phyloP scores from a whole-genome alignment of 768 basidiomycete genomes.

The Phylloporus rhodoxanthus region DNA sequence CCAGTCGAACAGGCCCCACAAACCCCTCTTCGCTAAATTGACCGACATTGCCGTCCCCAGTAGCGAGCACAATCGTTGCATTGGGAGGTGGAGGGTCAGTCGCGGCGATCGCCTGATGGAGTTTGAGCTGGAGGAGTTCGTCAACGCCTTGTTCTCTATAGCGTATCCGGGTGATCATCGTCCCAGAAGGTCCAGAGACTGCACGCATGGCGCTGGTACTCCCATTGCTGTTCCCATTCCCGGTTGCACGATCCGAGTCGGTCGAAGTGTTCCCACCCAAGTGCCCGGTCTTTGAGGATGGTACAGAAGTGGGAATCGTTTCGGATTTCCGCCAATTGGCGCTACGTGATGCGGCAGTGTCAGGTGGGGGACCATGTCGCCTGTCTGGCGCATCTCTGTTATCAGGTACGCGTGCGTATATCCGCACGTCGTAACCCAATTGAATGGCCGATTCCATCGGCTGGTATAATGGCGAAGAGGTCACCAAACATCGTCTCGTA shows the following conservation, averaged over 20 bases:
- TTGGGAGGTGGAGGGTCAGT: slow-evolving; percentile 58
- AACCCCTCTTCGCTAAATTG: slow-evolving; percentile 95
- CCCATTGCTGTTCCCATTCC: not conserved
- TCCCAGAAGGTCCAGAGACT: slow-evolving; percentile 14
- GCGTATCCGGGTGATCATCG: slow-evolving; percentile 39
- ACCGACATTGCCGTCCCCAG: slow-evolving; percentile 88
- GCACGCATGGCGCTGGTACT: slow-evolving; percentile 9
- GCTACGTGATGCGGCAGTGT: slow-evolving; percentile 11
- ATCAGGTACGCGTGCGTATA: slow-evolving; percentile 69
- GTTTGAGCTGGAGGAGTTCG: slow-evolving; percentile 87
- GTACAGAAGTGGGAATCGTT: not conserved
- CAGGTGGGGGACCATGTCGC: slow-evolving; percentile 12
- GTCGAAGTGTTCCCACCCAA: slow-evolving; percentile 21
- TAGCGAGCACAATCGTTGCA: slow-evolving; percentile 84
- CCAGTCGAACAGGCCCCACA: slow-evolving; percentile 78
- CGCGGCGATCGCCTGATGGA: slow-evolving; percentile 78
- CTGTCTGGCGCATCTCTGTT: slow-evolving; percentile 58
- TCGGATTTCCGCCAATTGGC: slow-evolving; percentile 23
- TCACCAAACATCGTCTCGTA: slow-evolving; percentile 67
- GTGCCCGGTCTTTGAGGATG: slow-evolving; percentile 10
- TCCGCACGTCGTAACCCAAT: slow-evolving; percentile 68
- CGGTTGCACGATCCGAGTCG: slow-evolving; percentile 21
- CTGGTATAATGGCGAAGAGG: slow-evolving; percentile 81
- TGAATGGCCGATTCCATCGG: slow-evolving; percentile 66
- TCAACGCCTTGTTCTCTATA: slow-evolving; percentile 94